Percentiles rank a stretch among this genome's conserved stretches.
Conservation (phyloP, 371 early-diverging fungal species). For the Syncephalis plumigaleata region DNA sequence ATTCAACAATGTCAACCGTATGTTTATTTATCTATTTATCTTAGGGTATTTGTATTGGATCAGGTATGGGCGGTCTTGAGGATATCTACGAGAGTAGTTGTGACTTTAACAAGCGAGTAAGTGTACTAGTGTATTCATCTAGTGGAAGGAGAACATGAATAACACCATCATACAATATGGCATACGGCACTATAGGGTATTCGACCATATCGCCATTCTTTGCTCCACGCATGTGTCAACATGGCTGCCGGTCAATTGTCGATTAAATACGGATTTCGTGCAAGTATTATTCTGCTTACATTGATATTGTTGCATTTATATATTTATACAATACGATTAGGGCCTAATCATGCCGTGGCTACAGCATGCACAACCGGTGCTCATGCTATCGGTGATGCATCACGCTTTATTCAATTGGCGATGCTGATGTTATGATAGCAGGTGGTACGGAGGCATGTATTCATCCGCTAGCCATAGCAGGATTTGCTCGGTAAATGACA, state of each 20-base stretch:
- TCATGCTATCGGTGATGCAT: constrained; percentile 85
- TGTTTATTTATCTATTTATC: no score
- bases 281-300: constrained; percentile 10
- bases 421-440: constrained; percentile 92
- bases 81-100: constrained; percentile 47
- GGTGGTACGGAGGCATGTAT: constrained; percentile 85
- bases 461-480: constrained; percentile 73
- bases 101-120: constrained; percentile 33
- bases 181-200: no score
- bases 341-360: constrained; percentile 88
- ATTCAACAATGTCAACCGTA: no score
- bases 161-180: no score
- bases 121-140: background rate
- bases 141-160: background rate
- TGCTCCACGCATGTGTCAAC: constrained; percentile 75
- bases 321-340: constrained; percentile 15
- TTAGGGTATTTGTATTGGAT: constrained; percentile 78
- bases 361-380: constrained; percentile 95
- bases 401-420: constrained; percentile 80
- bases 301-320: background rate
- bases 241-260: constrained; percentile 89
- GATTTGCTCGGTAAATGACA: constrained; percentile 52
- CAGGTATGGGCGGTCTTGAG: constrained; percentile 82
- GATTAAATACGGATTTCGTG: constrained; percentile 69
- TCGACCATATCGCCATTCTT: constrained; percentile 77